Percentiles rank a stretch among this genome's conserved stretches.
These are phyloP conservation scores for Ophiognomonia clavigignenti-juglandacearum DNA, from an alignment of 2,329 filamentous ascomycete species.

Conservation along the genomic window DNA sequence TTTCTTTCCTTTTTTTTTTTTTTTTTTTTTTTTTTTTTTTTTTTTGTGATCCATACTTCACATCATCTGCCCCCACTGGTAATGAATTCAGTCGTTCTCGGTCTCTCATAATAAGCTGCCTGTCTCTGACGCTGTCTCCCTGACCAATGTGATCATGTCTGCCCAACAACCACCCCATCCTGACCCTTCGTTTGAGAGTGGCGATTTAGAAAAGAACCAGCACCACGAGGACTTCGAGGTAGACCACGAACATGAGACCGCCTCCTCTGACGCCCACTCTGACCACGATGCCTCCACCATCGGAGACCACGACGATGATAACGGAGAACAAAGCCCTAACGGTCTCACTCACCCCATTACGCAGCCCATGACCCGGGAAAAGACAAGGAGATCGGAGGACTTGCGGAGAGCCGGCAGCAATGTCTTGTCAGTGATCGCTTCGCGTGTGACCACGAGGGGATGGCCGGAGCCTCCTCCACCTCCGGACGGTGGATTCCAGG, in stretches of 20 bases:
- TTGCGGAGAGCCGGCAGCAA: slow-evolving; percentile 12
- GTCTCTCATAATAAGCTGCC: not conserved
- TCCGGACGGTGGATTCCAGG: slow-evolving; percentile 39
- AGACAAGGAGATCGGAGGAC: slow-evolving; percentile 9
- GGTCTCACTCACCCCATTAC: not conserved
- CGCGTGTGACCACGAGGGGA: slow-evolving; percentile 32
- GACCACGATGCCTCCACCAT: slow-evolving; percentile 1
- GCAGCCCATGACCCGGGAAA: slow-evolving; percentile 1
- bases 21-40: no score
- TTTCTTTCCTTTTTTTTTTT: no score
- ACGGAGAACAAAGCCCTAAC: not conserved
- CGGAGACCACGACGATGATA: not conserved
- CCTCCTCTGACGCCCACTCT: not conserved
- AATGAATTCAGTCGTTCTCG: not conserved
- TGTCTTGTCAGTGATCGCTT: slow-evolving; percentile 15
- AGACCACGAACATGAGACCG: not conserved
- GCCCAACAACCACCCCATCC: not conserved
- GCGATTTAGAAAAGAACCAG: slow-evolving; percentile 4
- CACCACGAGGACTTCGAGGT: not conserved
- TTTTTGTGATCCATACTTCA: no score
- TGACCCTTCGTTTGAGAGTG: not conserved
- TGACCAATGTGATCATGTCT: not conserved
- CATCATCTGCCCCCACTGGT: no score
- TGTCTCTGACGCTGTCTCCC: no score
- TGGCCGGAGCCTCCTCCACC: slow-evolving; percentile 37